A percentile compares a stretch with the other conserved stretches of the same genome.
Evolutionary conservation across 768 basidiomycete genomes (phyloP).

Genomic region (Collybia mongolica): DNA sequence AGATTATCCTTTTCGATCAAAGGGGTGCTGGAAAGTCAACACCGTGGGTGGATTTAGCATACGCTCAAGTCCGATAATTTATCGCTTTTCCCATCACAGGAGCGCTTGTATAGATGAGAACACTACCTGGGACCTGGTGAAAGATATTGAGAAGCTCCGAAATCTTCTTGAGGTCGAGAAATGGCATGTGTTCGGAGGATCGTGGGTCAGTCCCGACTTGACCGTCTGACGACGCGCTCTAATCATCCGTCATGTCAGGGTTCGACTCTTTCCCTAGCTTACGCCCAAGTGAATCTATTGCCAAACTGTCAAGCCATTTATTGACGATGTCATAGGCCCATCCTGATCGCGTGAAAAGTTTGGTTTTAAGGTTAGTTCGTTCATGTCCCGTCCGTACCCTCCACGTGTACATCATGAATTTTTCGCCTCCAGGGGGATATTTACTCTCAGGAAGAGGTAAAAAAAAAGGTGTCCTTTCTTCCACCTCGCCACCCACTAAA

Average conservation of each 20-base stretch:
- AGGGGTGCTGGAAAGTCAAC: conserved; percentile 85
- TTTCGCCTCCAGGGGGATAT: conserved; percentile 65
- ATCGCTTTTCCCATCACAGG: conserved; percentile 31
- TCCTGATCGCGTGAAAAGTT: conserved; percentile 75
- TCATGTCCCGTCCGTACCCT: background rate
- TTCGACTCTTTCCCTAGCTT: conserved; percentile 82
- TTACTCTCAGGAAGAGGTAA: conserved; percentile 79
- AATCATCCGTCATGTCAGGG: conserved; percentile 44
- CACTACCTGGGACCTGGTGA: conserved; percentile 93
- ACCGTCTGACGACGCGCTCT: background rate
- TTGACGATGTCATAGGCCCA: conserved; percentile 49
- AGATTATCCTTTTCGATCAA: conserved; percentile 91
- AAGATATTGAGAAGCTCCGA: conserved; percentile 83
- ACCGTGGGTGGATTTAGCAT: conserved; percentile 50
- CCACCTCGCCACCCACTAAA: background rate
- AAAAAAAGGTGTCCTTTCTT: conserved; percentile 5
- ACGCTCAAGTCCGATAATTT: conserved; percentile 4
- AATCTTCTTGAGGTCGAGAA: conserved; percentile 74
- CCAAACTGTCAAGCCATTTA: background rate
- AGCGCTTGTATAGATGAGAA: conserved; percentile 79
- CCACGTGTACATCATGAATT: background rate
- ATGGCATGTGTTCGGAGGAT: conserved; percentile 96
- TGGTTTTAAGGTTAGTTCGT: conserved; percentile 65
- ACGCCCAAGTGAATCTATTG: conserved; percentile 65
- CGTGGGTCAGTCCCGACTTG: conserved; percentile 64